A percentile compares a stretch with the other conserved stretches of the same genome.
Evolutionary conservation across 2,329 filamentous ascomycete species (phyloP).

Genomic region (Curvularia sp.): DNA sequence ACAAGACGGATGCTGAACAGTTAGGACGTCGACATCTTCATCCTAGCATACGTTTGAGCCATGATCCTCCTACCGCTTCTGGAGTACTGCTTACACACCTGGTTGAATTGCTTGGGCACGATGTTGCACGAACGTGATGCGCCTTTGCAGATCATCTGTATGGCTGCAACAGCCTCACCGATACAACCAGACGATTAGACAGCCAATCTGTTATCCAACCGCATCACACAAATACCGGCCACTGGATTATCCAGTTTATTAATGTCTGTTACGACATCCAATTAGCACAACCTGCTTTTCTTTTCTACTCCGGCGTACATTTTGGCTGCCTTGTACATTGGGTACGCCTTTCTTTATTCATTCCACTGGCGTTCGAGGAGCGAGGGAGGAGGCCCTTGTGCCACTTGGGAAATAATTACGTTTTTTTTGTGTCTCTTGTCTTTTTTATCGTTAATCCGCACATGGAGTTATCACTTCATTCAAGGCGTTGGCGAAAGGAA

Average conservation of each 20-base stretch:
- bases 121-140: not conserved
- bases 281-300: not conserved
- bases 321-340: not conserved
- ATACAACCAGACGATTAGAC: not conserved
- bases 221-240: not conserved
- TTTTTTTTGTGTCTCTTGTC: not conserved
- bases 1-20: not conserved
- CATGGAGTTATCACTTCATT: not conserved
- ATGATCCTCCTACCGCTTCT: not conserved
- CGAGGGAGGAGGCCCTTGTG: not conserved
- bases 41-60: not conserved
- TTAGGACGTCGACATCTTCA: not conserved
- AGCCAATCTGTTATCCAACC: not conserved
- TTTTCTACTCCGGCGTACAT: not conserved
- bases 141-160: not conserved
- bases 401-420: constrained; percentile 9
- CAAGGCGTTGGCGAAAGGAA: not conserved
- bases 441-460: not conserved
- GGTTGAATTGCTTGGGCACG: not conserved
- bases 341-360: not conserved
- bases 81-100: not conserved
- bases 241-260: not conserved
- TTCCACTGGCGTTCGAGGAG: constrained; percentile 5
- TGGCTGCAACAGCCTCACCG: not conserved
- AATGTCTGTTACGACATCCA: constrained; percentile 4